phyloP scores from a whole-genome alignment of 257 asterid genomes.

The Primulina tabacum region DNA sequence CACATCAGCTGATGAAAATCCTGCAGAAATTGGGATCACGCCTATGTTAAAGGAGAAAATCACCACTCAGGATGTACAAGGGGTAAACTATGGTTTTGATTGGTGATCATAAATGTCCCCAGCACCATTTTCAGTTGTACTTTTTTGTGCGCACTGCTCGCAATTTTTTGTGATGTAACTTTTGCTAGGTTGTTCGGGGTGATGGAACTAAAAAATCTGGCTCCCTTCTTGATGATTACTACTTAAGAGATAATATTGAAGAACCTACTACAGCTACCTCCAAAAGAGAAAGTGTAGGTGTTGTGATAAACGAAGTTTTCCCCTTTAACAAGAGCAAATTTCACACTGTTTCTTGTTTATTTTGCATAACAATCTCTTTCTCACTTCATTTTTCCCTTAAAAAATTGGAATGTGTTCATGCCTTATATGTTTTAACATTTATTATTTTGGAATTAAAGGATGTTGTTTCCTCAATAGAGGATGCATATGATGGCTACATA shows the following conservation, averaged over 20 bases:
- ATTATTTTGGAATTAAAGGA: constrained; percentile 44
- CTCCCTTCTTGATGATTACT: constrained; percentile 76
- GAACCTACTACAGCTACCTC: constrained; percentile 38
- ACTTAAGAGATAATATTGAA: constrained; percentile 43
- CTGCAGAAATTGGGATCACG: constrained; percentile 40
- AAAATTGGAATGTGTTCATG: not conserved
- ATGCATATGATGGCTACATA: constrained; percentile 51
- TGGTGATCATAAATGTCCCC: constrained; percentile 20
- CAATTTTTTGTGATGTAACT: constrained; percentile 35
- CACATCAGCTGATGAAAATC: constrained; percentile 32
- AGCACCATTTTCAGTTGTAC: constrained; percentile 18
- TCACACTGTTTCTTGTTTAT: constrained; percentile 12
- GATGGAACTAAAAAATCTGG: constrained; percentile 32
- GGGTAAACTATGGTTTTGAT: constrained; percentile 41
- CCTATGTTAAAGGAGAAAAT: constrained; percentile 32
- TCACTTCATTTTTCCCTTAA: not conserved
- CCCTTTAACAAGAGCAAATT: not conserved
- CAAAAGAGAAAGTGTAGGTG: constrained; percentile 46
- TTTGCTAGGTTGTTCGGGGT: constrained; percentile 50
- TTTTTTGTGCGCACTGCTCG: constrained; percentile 29
- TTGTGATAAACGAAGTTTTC: constrained; percentile 1
- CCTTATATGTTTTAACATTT: constrained; percentile 14
- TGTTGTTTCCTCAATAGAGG: constrained; percentile 44
- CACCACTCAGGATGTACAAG: constrained; percentile 35
- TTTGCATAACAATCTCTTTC: constrained; percentile 13